Evolutionary conservation across 2,329 filamentous ascomycete species (phyloP).

Genomic region (Parafenestella ontariensis): DNA sequence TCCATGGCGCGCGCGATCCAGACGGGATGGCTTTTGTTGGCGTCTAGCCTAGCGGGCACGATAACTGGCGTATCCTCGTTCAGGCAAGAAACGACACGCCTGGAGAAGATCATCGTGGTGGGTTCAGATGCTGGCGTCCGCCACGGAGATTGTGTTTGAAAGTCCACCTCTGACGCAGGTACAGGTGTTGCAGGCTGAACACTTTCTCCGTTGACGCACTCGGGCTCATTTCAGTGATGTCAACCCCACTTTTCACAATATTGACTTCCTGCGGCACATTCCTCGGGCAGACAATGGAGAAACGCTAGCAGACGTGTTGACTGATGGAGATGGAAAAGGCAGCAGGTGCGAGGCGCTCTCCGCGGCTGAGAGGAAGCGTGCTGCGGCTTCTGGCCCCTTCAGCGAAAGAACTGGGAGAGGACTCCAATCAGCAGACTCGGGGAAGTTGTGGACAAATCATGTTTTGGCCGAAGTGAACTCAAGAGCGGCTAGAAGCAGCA

Average conservation of each 20-base stretch:
- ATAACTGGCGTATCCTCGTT: conserved; percentile 34
- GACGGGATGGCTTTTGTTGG: conserved; percentile 43
- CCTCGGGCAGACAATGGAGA: conserved; percentile 9
- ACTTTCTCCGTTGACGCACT: conserved; percentile 3
- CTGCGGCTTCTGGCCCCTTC: conserved; percentile 1
- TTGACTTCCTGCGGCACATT: conserved; percentile 15
- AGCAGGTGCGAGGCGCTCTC: conserved; percentile 12
- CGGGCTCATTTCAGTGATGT: conserved; percentile 3
- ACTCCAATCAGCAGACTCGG: conserved; percentile 15
- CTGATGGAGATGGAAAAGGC: conserved; percentile 7
- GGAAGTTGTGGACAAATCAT: conserved; percentile 16
- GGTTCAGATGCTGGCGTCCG: conserved; percentile 37
- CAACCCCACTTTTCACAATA: conserved; percentile 8
- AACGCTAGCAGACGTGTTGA: conserved; percentile 13
- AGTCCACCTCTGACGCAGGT: conserved; percentile 40
- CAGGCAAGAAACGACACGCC: conserved; percentile 35
- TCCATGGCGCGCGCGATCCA: conserved; percentile 40
- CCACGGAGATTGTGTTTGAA: conserved; percentile 31
- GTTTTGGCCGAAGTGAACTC: conserved; percentile 20
- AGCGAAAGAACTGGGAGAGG: neutral
- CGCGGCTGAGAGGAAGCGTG: conserved; percentile 6
- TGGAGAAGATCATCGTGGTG: conserved; percentile 31
- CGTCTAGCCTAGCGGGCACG: conserved; percentile 40
- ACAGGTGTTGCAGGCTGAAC: conserved; percentile 23
- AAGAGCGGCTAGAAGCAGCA: conserved; percentile 34